Evolutionary conservation across 306 rosid species (phyloP).

Genomic region (Malus asiatica): DNA sequence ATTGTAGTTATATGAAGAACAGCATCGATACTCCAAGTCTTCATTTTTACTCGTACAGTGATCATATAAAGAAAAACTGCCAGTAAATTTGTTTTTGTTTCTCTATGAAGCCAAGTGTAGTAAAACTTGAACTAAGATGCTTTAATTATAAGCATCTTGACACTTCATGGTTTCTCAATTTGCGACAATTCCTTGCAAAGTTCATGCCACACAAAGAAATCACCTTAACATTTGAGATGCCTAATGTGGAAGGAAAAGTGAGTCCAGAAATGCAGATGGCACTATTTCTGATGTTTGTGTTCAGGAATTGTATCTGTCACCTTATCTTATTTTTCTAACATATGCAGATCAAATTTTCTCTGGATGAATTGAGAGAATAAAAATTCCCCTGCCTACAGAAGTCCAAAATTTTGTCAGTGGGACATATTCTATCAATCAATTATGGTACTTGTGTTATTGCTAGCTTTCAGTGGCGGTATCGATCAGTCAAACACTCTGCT

Average conservation of each 20-base stretch:
- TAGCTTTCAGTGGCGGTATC: no score
- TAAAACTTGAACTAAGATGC: background rate
- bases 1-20: background rate
- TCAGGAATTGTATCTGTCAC: background rate
- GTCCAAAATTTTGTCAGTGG: no score
- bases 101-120: background rate
- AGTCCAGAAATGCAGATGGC: background rate
- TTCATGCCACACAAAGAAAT: background rate
- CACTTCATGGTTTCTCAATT: background rate
- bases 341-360: background rate
- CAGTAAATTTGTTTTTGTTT: background rate
- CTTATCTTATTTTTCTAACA: background rate
- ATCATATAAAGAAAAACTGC: background rate
- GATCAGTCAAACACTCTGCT: no score
- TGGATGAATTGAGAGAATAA: no score
- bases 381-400: no score
- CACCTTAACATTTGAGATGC: background rate
- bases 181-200: background rate
- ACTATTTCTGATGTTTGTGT: background rate
- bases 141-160: background rate
- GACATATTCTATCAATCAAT: no score
- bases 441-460: no score
- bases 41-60: background rate
- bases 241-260: background rate
- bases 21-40: background rate